Conservation (phyloP, 306 rosid species). For the Prunus persica region Prunus_persica_NCBIv2 NC_034012.1:8169001-8169500, state of each 20-base stretch:
- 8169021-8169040: conserved; percentile 11
- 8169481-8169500: conserved; percentile 12
- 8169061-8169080: neutral
- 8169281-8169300: conserved; percentile 30
- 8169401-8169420: conserved; percentile 42
- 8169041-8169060: conserved; percentile 16
- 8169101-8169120: conserved; percentile 46
- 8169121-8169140: conserved; percentile 19
- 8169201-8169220: conserved; percentile 24
- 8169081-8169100: conserved; percentile 33
- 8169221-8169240: conserved; percentile 19
- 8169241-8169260: conserved; percentile 24
- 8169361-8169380: conserved; percentile 43
- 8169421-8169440: conserved; percentile 38
- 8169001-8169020: neutral
- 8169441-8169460: neutral
- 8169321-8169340: conserved; percentile 20
- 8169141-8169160: conserved; percentile 45
- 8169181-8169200: conserved; percentile 24
- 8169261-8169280: conserved; percentile 25
- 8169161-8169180: conserved; percentile 42
- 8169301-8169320: conserved; percentile 43
- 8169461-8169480: neutral
- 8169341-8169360: conserved; percentile 33
- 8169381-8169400: conserved; percentile 27